A percentile compares a stretch with the other conserved stretches of the same genome.
phyloP scores from a whole-genome alignment of 768 basidiomycete genomes.

The Antrodiella citrinella region DNA sequence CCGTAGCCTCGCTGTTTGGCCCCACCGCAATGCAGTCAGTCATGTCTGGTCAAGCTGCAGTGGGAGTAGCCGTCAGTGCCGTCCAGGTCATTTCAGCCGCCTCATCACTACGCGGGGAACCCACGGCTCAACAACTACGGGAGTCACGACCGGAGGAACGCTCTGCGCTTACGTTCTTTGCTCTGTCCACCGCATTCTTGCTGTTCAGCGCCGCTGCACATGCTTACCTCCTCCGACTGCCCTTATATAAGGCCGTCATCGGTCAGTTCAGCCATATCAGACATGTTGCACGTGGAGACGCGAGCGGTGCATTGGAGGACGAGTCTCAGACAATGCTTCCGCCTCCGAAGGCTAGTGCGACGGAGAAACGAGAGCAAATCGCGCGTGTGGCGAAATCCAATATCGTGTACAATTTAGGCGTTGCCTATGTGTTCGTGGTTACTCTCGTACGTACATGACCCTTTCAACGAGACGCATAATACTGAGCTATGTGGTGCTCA shows the following conservation, averaged over 20 bases:
- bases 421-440: constrained; percentile 67
- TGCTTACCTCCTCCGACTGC: constrained; percentile 46
- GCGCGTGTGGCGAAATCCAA: constrained; percentile 57
- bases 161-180: constrained; percentile 72
- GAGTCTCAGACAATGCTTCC: not conserved
- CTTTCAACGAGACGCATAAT: no score
- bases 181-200: constrained; percentile 60
- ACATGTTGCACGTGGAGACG: not conserved
- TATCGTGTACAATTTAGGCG: constrained; percentile 58
- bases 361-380: constrained; percentile 35
- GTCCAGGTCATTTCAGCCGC: constrained; percentile 66
- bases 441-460: constrained; percentile 54
- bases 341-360: constrained; percentile 8
- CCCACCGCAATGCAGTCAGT: constrained; percentile 61
- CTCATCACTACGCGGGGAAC: constrained; percentile 39
- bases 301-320: not conserved
- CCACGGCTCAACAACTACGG: not conserved
- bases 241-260: constrained; percentile 49
- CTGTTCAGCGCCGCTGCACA: constrained; percentile 46
- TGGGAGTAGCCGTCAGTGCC: constrained; percentile 72
- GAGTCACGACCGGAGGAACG: constrained; percentile 44
- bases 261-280: constrained; percentile 27
- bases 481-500: no score
- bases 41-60: constrained; percentile 80
- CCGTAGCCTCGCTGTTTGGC: constrained; percentile 78